A percentile compares a stretch with the other conserved stretches of the same genome.
These are phyloP conservation scores for Cytospora mali DNA, from an alignment of 2,329 filamentous ascomycete species.

Conservation along the genomic window DNA sequence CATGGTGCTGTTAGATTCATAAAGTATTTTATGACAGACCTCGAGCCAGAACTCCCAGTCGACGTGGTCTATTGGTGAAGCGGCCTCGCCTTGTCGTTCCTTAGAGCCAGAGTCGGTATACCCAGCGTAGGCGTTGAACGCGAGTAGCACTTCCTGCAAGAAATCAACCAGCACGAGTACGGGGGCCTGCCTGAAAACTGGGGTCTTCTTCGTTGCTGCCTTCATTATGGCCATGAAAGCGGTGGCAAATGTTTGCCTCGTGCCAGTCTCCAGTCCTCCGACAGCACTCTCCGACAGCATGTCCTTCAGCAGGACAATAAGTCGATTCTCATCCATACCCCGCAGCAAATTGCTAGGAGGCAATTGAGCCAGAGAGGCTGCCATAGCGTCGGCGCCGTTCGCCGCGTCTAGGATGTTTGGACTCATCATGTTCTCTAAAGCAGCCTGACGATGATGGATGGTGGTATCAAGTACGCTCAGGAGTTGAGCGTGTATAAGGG, in stretches of 20 bases:
- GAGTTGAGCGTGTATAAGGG: conserved; percentile 81
- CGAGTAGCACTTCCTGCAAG: conserved; percentile 75
- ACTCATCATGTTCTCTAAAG: conserved; percentile 48
- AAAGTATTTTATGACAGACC: conserved; percentile 75
- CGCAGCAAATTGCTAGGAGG: conserved; percentile 69
- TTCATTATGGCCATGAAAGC: conserved; percentile 75
- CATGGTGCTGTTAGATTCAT: conserved; percentile 80
- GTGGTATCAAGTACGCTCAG: conserved; percentile 79
- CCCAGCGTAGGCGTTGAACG: conserved; percentile 55
- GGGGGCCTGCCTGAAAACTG: conserved; percentile 78
- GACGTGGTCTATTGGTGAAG: conserved; percentile 49
- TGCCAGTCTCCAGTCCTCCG: conserved; percentile 40
- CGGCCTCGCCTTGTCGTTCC: conserved; percentile 4
- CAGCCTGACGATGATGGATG: conserved; percentile 76
- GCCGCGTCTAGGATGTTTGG: conserved; percentile 49
- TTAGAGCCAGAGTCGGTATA: conserved; percentile 32
- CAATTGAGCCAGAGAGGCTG: conserved; percentile 63
- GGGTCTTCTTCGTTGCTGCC: conserved; percentile 73
- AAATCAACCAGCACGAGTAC: conserved; percentile 93
- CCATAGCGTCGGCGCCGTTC: conserved; percentile 65
- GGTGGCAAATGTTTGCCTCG: conserved; percentile 72
- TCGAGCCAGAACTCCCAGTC: conserved; percentile 87
- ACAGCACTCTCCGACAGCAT: conserved; percentile 60
- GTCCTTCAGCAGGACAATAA: conserved; percentile 81
- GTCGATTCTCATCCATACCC: conserved; percentile 84